Conservation (phyloP, 495 filamentous ascomycete species). For the Viridothelium virens region DNA sequence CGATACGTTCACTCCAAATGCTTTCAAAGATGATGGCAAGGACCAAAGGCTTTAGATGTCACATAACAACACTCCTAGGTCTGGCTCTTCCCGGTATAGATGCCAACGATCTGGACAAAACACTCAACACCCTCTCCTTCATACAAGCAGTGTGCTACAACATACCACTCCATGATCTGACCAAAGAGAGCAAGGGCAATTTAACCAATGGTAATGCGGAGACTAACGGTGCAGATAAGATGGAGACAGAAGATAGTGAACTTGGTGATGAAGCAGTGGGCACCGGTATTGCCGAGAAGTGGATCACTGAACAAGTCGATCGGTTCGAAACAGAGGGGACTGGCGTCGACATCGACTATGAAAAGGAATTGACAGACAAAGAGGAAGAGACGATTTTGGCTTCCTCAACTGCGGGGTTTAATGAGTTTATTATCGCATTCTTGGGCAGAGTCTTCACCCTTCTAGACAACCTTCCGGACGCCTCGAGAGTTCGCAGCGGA, state of each 20-base stretch:
- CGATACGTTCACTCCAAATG: constrained; percentile 80
- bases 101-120: constrained; percentile 96
- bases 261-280: constrained; percentile 60
- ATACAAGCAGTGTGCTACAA: constrained; percentile 93
- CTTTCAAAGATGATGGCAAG: constrained; percentile 81
- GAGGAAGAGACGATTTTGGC: constrained; percentile 85
- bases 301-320: constrained; percentile 89
- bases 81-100: constrained; percentile 92
- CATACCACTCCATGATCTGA: constrained; percentile 81
- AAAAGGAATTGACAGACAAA: constrained; percentile 68
- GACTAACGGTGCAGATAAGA: constrained; percentile 25
- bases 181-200: constrained; percentile 38
- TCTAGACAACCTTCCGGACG: constrained; percentile 89
- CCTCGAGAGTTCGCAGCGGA: constrained; percentile 72
- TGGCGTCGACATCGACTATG: constrained; percentile 76
- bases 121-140: constrained; percentile 84
- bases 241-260: constrained; percentile 43
- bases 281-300: constrained; percentile 66
- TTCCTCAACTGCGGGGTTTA: constrained; percentile 91
- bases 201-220: constrained; percentile 17
- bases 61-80: constrained; percentile 85
- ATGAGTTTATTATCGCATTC: constrained; percentile 83
- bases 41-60: constrained; percentile 88
- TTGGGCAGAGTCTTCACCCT: constrained; percentile 92
- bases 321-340: constrained; percentile 84